Conservation (phyloP, 1,284 basidiomycete species). For the Trichosporon ovoides region DNA sequence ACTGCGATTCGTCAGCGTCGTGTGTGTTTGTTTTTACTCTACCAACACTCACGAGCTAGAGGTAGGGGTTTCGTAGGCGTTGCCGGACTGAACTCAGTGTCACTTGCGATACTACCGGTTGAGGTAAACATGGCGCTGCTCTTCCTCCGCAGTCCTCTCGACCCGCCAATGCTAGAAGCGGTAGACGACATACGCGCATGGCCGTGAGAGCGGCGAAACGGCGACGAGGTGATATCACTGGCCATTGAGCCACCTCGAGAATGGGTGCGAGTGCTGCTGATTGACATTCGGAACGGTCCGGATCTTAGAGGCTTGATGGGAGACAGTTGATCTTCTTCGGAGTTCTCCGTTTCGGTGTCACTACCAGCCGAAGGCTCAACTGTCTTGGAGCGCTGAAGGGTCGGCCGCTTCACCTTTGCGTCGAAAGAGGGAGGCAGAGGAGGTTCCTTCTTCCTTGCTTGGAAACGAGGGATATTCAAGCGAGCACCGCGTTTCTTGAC, state of each 20-base stretch:
- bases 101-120: constrained; percentile 32
- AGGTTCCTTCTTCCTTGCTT: constrained; percentile 9
- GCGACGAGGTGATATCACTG: constrained; percentile 17
- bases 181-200: constrained; percentile 18
- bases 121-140: constrained; percentile 44
- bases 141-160: constrained; percentile 44
- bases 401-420: not conserved
- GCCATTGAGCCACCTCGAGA: constrained; percentile 8
- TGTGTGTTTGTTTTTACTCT: not conserved
- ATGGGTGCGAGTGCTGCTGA: constrained; percentile 1
- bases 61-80: constrained; percentile 35
- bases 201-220: constrained; percentile 5
- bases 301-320: constrained; percentile 15
- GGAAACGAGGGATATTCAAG: constrained; percentile 33
- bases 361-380: not conserved
- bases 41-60: constrained; percentile 22
- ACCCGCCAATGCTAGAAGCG: constrained; percentile 23
- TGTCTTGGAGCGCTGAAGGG: not conserved
- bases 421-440: not conserved
- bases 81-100: constrained; percentile 29
- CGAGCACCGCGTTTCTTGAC: constrained; percentile 44
- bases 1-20: constrained; percentile 11
- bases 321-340: constrained; percentile 15
- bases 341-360: constrained; percentile 11
- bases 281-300: constrained; percentile 6